A percentile compares a stretch with the other conserved stretches of the same genome.
Conservation (phyloP, 75 land plant genomes). For the Cunninghamia lanceolata region DNA sequence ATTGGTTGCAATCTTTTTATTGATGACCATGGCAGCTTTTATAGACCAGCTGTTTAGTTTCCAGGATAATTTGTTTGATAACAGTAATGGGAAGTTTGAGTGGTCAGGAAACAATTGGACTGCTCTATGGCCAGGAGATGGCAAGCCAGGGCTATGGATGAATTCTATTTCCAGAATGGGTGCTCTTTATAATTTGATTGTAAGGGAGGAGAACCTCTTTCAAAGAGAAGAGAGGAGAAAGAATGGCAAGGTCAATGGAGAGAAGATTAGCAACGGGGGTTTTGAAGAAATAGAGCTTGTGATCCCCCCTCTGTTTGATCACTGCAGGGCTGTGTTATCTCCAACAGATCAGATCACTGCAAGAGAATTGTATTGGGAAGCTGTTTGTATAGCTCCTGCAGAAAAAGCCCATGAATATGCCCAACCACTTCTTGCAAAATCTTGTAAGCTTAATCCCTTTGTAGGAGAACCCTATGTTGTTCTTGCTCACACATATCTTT, state of each 20-base stretch:
- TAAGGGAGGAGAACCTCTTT: too few species aligned
- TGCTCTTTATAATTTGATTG: too few species aligned
- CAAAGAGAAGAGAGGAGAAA: conserved; percentile 9
- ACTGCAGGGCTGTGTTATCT: conserved; percentile 54
- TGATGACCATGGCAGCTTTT: too few species aligned
- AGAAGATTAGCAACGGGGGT: too few species aligned
- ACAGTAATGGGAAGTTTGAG: conserved; percentile 51
- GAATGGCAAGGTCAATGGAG: neutral
- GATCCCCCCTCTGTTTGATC: conserved; percentile 72
- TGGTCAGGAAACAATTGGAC: conserved; percentile 50
- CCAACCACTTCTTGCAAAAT: conserved; percentile 42
- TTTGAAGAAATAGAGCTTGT: conserved; percentile 50
- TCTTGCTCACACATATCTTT: too few species aligned
- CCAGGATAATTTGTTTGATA: conserved; percentile 74
- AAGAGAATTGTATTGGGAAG: conserved; percentile 85
- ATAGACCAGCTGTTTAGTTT: conserved; percentile 67
- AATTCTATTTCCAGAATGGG: too few species aligned
- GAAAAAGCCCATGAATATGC: conserved; percentile 66
- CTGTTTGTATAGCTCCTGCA: conserved; percentile 20
- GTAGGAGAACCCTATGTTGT: too few species aligned
- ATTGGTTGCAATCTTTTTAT: too few species aligned
- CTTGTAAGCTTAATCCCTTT: too few species aligned
- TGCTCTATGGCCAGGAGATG: conserved; percentile 81
- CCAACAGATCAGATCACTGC: conserved; percentile 60
- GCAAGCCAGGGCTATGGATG: conserved; percentile 89